These are phyloP conservation scores for Cryptosporidium canis DNA, from an alignment of 169 alveolate species.

Conservation along the genomic window DNA sequence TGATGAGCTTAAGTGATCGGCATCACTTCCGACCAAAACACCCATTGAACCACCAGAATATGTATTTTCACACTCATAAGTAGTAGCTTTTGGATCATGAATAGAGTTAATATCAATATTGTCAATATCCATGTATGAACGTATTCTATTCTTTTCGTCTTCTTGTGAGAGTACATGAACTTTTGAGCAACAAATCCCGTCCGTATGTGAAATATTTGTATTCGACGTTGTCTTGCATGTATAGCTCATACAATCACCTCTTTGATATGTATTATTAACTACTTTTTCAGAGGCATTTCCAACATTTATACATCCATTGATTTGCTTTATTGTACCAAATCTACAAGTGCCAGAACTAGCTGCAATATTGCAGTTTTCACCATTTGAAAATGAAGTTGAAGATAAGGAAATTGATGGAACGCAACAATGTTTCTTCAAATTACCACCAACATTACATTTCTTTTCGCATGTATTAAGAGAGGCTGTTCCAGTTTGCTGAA, in stretches of 20 bases:
- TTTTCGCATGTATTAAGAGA: slow-evolving; percentile 3
- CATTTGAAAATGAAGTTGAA: slow-evolving; percentile 31
- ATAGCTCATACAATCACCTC: background rate
- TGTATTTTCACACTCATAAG: slow-evolving; percentile 50
- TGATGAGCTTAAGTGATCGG: background rate
- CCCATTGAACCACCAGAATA: slow-evolving; percentile 11
- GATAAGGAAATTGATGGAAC: slow-evolving; percentile 49
- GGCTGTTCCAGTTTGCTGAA: slow-evolving; percentile 12
- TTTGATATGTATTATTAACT: background rate
- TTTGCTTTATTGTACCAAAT: background rate
- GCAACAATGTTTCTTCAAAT: slow-evolving; percentile 39
- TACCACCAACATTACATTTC: slow-evolving; percentile 2
- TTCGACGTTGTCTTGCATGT: background rate
- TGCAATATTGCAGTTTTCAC: slow-evolving; percentile 2
- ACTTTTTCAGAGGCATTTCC: background rate
- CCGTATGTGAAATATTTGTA: background rate
- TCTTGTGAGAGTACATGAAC: background rate
- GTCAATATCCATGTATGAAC: background rate
- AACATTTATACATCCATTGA: background rate
- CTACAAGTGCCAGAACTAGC: background rate
- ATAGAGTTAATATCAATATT: background rate
- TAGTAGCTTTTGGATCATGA: background rate
- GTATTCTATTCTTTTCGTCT: background rate
- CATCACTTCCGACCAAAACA: slow-evolving; percentile 15
- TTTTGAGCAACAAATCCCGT: background rate